A percentile compares a stretch with the other conserved stretches of the same genome.
Conservation (phyloP, 1,284 basidiomycete genomes). For the Ceratobasidium papillatum region DNA sequence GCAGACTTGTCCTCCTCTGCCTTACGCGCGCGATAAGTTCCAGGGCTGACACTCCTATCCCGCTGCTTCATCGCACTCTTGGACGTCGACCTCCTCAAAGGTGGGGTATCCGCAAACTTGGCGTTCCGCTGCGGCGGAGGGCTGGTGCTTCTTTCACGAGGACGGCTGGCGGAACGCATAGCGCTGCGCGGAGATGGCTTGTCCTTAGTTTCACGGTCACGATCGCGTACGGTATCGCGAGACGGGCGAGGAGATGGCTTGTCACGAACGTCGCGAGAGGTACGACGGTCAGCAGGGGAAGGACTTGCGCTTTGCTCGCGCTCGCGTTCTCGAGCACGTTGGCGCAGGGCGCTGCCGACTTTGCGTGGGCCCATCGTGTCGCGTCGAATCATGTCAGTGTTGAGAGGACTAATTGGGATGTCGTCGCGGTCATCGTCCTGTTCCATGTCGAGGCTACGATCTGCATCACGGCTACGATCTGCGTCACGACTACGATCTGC, state of each 20-base stretch:
- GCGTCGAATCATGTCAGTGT: constrained; percentile 36
- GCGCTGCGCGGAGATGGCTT: constrained; percentile 33
- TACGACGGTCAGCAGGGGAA: constrained; percentile 26
- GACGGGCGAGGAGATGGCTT: constrained; percentile 23
- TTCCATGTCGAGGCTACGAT: background rate
- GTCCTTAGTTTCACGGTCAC: too few relatives aligned
- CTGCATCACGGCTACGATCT: background rate
- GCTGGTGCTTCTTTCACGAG: constrained; percentile 30
- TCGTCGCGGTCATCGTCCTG: background rate
- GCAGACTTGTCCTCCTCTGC: constrained; percentile 23
- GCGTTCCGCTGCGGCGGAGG: constrained; percentile 33
- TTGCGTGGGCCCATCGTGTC: constrained; percentile 39
- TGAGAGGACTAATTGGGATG: constrained; percentile 20
- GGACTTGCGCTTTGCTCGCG: constrained; percentile 35
- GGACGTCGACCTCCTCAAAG: constrained; percentile 24
- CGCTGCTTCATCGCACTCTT: constrained; percentile 26
- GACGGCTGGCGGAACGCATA: constrained; percentile 35
- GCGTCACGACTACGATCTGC: constrained; percentile 18
- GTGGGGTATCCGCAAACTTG: constrained; percentile 27
- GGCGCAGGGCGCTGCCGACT: constrained; percentile 23
- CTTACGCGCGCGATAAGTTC: background rate
- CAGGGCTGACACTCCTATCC: constrained; percentile 30
- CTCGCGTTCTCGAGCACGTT: constrained; percentile 36
- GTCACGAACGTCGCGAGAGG: background rate
- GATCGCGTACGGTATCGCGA: background rate